Base-by-base conservation (phyloP, 495 filamentous ascomycete genomes). In the Penicillium taxi region DNA sequence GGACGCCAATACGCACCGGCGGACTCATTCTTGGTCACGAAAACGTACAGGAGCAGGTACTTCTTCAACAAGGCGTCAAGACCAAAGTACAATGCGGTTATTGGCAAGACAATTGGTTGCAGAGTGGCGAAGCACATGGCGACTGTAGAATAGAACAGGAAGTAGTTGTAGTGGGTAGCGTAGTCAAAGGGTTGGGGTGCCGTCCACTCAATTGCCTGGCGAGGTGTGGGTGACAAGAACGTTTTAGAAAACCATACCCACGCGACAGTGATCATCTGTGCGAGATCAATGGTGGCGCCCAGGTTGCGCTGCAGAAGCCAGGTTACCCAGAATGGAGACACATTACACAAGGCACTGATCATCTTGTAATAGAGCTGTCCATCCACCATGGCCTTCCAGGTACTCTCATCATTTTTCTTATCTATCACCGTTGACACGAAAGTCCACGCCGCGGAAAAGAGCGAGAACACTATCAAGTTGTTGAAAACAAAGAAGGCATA, bases 401-500 rank as follows among this genome's bases (percentile, higher is more conserved):
- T 72, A 44, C 73, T 64, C 17, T 67, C 52, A 13, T 74, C 61
- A 1, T 68, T 63, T 2, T 69, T 52, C 15, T 59, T 58, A 24
- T 75, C 70, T 39, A 93, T 66, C 35, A 91, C 78, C 6, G 63
- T 69, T 0, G 77, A 51, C 9, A 85, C 64, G 48, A 86, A 86
- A 2, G 61, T 69, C 81, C 84, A 95, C 7, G 85, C 59, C 9
- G 82, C 79, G 1, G 74, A 72, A 61, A 99, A 99, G 12, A 94
- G 62, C 13, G 88, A 93, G 64, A 96, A 96, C 40, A 96, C 79
- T 48, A 96, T 61, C 30, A 96, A 64, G 55, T 96, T 96, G 69
- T 99, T 99, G 73, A 99, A 85, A 30, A 96, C 77, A 64, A 96
- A 96, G 63, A 99, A 99, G 9, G 86, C 71, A 58, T 95, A 99